Percentiles rank a stretch among this genome's conserved stretches.
Evolutionary conservation across 768 basidiomycete species (phyloP).

Genomic region (Tulasnella sp.): DNA sequence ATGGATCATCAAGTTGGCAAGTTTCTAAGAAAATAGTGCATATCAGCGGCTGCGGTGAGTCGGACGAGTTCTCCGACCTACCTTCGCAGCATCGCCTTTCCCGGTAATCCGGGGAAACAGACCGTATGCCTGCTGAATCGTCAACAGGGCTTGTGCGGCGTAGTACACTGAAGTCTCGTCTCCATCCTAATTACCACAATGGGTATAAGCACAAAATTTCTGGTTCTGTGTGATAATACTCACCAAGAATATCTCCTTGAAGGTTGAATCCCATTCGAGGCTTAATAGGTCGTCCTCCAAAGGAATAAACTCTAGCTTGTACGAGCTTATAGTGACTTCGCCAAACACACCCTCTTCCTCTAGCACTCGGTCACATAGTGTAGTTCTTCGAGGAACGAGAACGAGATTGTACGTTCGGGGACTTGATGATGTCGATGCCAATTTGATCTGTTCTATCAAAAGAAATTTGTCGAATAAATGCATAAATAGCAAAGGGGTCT

Average conservation of each 20-base stretch:
- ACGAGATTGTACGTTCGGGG: conserved; percentile 71
- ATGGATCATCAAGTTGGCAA: conserved; percentile 59
- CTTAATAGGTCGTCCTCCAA: conserved; percentile 88
- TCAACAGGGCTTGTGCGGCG: conserved; percentile 74
- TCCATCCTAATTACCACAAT: conserved; percentile 50
- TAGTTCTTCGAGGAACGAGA: conserved; percentile 78
- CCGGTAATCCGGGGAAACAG: conserved; percentile 83
- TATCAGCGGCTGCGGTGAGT: neutral
- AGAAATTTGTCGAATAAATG: conserved; percentile 6
- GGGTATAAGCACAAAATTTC: neutral
- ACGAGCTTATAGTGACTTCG: conserved; percentile 77
- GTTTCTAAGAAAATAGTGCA: conserved; percentile 41
- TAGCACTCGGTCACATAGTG: conserved; percentile 70
- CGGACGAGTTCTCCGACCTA: conserved; percentile 24
- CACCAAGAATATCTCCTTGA: conserved; percentile 87
- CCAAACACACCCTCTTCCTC: conserved; percentile 98
- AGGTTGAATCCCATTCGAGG: conserved; percentile 72
- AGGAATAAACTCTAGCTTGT: conserved; percentile 89
- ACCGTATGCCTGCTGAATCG: conserved; percentile 77
- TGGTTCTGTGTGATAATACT: conserved; percentile 25
- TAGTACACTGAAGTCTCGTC: conserved; percentile 86
- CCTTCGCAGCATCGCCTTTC: conserved; percentile 82
- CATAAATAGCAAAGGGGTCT: conserved; percentile 23
- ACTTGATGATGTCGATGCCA: conserved; percentile 49
- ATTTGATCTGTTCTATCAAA: conserved; percentile 76